Evolutionary conservation across 2,329 filamentous ascomycete genomes (phyloP), one percentile per base, ranked within the genome.

Genomic region (Drechmeria coniospora): DNA sequence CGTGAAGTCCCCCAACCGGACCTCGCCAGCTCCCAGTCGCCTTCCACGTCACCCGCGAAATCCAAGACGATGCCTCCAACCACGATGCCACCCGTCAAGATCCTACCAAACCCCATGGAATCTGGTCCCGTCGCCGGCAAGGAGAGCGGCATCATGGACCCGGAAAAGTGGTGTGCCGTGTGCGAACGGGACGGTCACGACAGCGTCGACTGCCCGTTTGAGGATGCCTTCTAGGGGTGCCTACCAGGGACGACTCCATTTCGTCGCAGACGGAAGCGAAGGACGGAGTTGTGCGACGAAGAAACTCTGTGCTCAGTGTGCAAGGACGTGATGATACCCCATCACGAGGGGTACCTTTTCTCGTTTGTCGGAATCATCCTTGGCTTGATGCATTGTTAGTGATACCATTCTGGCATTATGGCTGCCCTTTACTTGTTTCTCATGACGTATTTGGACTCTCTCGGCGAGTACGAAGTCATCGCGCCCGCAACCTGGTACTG

Each of bases 121-220:
- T 65, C 63, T 29, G 73, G 72, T 2, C 75, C 80, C 2, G 67
- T 82, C 15, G 77, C 80, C 4, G 81, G 81, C 28, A 87, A 83
- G 57, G 72, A 77, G 38, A 83, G 74, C 30, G 79, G 79, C 1
- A 59, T 81, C 25, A 64, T 87, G 38, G 83, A 95, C 44, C 71
- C 76, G 30, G 70, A 77, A 36, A 94, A 93, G 57, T 98, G 90
- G 90, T 98, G 90, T 54, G 90, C 90, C 11, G 63, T 95, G 24
- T 98, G 90, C 50, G 90, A 98, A 61, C 74, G 82, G 36, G 90
- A 98, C 45, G 90, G 90, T 10, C 90, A 98, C 50, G 81, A 94
- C 53, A 94, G 87, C 46, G 86, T 92, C 35, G 83, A 92, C 52
- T 93, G 86, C 54, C 84, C 86, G 9, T 79, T 92, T 53, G 86